Conservation (phyloP, 2,329 filamentous ascomycete species). For the Penicillium concentricum region DNA sequence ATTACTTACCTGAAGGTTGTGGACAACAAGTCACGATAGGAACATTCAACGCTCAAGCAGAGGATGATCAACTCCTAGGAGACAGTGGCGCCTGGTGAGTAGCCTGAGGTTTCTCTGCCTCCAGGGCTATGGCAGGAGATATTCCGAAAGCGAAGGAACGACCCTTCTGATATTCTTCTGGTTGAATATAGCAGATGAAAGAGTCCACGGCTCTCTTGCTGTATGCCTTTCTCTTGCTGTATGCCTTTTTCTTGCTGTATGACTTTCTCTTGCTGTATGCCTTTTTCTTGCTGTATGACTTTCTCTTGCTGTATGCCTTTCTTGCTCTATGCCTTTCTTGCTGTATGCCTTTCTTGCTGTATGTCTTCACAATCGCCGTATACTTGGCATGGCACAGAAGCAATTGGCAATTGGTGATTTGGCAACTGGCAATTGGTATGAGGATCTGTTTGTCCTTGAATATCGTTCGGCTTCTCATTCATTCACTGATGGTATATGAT, state of each 20-base stretch:
- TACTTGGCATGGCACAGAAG: not conserved
- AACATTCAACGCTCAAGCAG: too few relatives aligned
- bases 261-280: too few relatives aligned
- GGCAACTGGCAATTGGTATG: not conserved
- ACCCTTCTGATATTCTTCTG: not conserved
- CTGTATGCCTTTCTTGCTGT: not conserved
- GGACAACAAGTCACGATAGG: not conserved
- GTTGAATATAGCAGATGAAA: not conserved
- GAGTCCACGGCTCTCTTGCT: too few relatives aligned
- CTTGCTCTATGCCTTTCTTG: too few relatives aligned
- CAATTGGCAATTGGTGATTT: not conserved
- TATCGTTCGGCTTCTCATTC: not conserved
- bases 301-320: too few relatives aligned
- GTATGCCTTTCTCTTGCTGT: too few relatives aligned
- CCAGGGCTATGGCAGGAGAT: not conserved
- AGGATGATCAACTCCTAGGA: not conserved
- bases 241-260: too few relatives aligned
- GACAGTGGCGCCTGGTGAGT: too few relatives aligned
- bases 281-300: too few relatives aligned
- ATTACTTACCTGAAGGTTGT: not conserved
- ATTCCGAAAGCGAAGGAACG: not conserved
- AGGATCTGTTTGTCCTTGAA: not conserved
- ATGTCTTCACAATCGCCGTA: not conserved
- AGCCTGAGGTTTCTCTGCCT: too few relatives aligned
- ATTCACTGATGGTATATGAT: not conserved